Evolutionary conservation across 768 basidiomycete species (phyloP).

Genomic region (Boletus rufocinnamomeus): DNA sequence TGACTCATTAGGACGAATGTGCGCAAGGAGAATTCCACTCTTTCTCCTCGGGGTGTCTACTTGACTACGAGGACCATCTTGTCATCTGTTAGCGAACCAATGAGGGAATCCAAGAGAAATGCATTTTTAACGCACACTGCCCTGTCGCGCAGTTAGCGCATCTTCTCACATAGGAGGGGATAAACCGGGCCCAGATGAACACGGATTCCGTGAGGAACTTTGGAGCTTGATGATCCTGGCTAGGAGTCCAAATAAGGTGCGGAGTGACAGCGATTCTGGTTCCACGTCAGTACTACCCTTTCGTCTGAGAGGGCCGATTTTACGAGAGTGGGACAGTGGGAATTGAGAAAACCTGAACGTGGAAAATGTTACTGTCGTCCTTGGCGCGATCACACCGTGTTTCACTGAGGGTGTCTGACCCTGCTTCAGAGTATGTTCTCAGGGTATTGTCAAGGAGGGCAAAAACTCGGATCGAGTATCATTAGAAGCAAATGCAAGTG

Average conservation of each 20-base stretch:
- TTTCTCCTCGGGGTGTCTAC: slow-evolving; percentile 21
- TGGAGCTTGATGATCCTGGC: slow-evolving; percentile 22
- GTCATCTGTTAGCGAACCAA: slow-evolving; percentile 10
- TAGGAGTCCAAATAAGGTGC: slow-evolving; percentile 30
- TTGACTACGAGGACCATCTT: slow-evolving; percentile 16
- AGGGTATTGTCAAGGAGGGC: not conserved
- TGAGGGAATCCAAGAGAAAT: slow-evolving; percentile 23
- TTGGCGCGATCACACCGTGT: slow-evolving; percentile 5
- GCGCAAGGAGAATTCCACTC: slow-evolving; percentile 12
- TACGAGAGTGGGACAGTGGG: slow-evolving; percentile 8
- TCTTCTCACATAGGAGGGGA: slow-evolving; percentile 23
- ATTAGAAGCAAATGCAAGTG: slow-evolving; percentile 28
- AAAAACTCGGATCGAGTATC: not conserved
- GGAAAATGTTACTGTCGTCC: slow-evolving; percentile 7
- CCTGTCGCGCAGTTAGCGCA: slow-evolving; percentile 10
- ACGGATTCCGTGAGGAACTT: slow-evolving; percentile 12
- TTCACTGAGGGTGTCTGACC: slow-evolving; percentile 12
- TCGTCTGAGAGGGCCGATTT: not conserved
- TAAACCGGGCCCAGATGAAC: slow-evolving; percentile 13
- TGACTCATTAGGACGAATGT: slow-evolving; percentile 11
- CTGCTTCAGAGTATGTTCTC: slow-evolving; percentile 8
- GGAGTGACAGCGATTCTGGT: not conserved
- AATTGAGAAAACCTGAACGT: slow-evolving; percentile 9
- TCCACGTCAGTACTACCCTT: slow-evolving; percentile 23
- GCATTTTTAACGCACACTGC: slow-evolving; percentile 31